Evolutionary conservation across 176 grass and related monocot species (phyloP), one percentile per base, ranked within the genome.

Genomic region (Alopecurus myosuroides): DNA sequence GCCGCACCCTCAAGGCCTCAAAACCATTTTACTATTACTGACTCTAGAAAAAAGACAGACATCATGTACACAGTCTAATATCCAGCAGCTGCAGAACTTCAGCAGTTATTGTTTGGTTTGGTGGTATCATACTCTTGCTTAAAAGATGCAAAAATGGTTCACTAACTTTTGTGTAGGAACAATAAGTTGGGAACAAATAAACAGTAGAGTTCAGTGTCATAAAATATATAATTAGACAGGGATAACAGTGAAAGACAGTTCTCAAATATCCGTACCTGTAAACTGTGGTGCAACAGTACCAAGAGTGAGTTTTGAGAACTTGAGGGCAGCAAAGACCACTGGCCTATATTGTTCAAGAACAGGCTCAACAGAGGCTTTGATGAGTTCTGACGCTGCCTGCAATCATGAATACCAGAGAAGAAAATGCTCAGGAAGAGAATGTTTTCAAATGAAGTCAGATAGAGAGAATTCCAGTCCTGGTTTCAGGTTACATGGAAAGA

Each of bases 281-380:
- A 98, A 95, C 87, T 98, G 97, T 18, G 97, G 97, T 74, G 97
- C 97, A 58, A 98, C 93, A 66, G 97, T 98, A 72, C 96, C 92
- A 88, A 98, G 97, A 86, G 91, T 98, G 31, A 94, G 89, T 74
- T 98, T 98, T 85, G 97, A 95, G 89, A 98, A 98, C 66, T 81
- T 98, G 31, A 95, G 84, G 29, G 97, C 95, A 72, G 91, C 88
- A 85, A 98, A 30, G 69, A 98, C 74, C 25, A 88, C 60, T 76
- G 97, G 88, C 82, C 84, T 92, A 83, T 98, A 98, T 77, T 96
- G 97, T 88, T 96, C 93, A 85, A 98, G 93, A 69, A 91, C 72
- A 83, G 97, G 97, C 74, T 95, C 97, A 70, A 95, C 91, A 19
- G 91, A 94, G 58, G 64, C 74, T 89, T 87, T 98, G 79, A 98